phyloP scores from a whole-genome alignment of 768 basidiomycete genomes.

The Amyloporia xantha region DNA sequence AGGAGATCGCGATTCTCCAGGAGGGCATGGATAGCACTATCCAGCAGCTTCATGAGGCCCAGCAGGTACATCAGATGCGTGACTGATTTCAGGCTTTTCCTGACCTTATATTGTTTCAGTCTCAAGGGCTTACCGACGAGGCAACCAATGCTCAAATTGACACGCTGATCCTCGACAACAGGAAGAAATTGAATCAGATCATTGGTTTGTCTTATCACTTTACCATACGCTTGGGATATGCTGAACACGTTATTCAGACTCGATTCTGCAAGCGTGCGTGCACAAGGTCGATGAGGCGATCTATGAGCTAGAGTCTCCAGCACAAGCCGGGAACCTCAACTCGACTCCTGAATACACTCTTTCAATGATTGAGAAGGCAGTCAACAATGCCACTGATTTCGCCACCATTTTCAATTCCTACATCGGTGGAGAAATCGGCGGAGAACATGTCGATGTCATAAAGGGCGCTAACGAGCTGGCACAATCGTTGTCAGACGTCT shows the following conservation, averaged over 20 bases:
- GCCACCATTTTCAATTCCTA: constrained; percentile 91
- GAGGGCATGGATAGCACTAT: constrained; percentile 93
- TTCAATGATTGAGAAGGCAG: constrained; percentile 96
- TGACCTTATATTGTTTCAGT: constrained; percentile 38
- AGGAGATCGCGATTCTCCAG: constrained; percentile 92
- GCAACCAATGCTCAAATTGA: constrained; percentile 97
- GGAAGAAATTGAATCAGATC: constrained; percentile 96
- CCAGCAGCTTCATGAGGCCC: constrained; percentile 77
- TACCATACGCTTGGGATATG: too few relatives aligned
- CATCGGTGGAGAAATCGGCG: constrained; percentile 79
- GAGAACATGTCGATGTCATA: constrained; percentile 96
- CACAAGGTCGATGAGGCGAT: constrained; percentile 96
- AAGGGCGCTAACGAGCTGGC: constrained; percentile 96
- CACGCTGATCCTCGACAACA: constrained; percentile 90
- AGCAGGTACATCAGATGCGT: constrained; percentile 52
- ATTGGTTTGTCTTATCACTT: constrained; percentile 54
- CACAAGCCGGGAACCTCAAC: constrained; percentile 89
- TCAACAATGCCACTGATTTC: constrained; percentile 93
- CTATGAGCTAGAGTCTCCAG: constrained; percentile 95
- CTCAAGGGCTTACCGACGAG: constrained; percentile 76
- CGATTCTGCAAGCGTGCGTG: constrained; percentile 92
- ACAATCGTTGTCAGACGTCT: constrained; percentile 85
- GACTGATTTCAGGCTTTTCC: too few relatives aligned
- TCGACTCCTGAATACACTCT: constrained; percentile 98
- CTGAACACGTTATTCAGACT: constrained; percentile 76